Evolutionary conservation across 257 asterid genomes (phyloP), one percentile per base, ranked within the genome.

Genomic region (Paulownia fortunei): DNA sequence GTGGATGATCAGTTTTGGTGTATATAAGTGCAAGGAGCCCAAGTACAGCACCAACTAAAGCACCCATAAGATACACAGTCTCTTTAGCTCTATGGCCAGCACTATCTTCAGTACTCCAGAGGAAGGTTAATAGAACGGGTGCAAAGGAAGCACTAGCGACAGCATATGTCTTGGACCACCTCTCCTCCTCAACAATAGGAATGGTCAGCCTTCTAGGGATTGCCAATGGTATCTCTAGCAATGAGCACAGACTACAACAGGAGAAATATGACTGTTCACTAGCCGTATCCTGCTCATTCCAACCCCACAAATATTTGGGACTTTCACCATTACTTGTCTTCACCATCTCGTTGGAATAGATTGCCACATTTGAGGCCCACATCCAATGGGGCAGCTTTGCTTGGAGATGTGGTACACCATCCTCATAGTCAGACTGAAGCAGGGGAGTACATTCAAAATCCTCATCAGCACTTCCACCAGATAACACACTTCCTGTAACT

Each of bases 81-180:
- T 6, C 78, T 9, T 46, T 73, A 39, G 80, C 47, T 16, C 80
- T 76, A 46, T 27, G 32, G 21, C 65, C 63, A 2, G 27, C 8
- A 21, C 58, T 30, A 24, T 81, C 81, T 34, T 34, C 77, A 58
- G 85, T 74, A 72, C 84, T 81, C 87, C 88, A 93, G 26, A 93
- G 87, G 73, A 85, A 63, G 2, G 94, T 83, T 70, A 90, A 74
- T 26, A 93, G 79, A 69, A 90, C 0, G 41, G 97, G 98, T 1
- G 98, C 90, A 30, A 93, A 74, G 18, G 74, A 73, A 55, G 87
- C 93, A 72, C 96, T 88, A 0, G 85, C 80, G 8, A 93, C 97
- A 0, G 89, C 98, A 39, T 68, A 91, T 1, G 75, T 44, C 76
- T 91, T 91, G 0, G 97, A 93, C 98, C 98, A 93, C 51, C 93